Evolutionary conservation across 176 grass and related monocot species (phyloP), one percentile per base, ranked within the genome.

Genomic region (Aegilops umbellulata): DNA sequence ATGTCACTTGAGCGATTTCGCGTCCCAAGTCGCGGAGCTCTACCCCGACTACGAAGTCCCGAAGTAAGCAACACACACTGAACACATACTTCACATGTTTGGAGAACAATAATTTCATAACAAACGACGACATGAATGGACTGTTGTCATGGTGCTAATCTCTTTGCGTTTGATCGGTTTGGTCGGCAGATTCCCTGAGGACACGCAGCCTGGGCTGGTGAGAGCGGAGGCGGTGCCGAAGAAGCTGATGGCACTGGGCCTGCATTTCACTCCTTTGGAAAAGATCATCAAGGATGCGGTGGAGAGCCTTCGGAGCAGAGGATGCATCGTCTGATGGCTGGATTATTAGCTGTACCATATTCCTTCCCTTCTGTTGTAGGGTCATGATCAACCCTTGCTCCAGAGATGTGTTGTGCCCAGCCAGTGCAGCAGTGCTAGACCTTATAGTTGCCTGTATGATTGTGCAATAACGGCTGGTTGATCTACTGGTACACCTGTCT

Each of bases 271-370:
- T 34, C 55, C 92, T 5, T 3, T 90, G 84, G 96, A 94, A 70
- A 89, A 92, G 74, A 95, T 92, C 85, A 92, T 95, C 84, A 76
- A 8, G 82, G 92, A 95, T 34, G 36, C 93, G 0, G 78, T 98
- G 62, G 96, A 92, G 66, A 91, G 88, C 91, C 86, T 98, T 41
- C 86, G 89, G 79, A 89, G 47, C 82, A 94, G 86, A 89, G 88
- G 92, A 3, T 86, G 69, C 85, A 83, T 90, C 72, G 80, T 79
- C 29, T 83, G 63, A 79, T 49, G 49, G 5, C 20, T 55, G 12
- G 86, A 39, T 66, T 12, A 0, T 38, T 72, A 7, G 38, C 25
- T 41, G 16, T 49, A 49, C 14, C 5, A 7, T 53, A 10, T 34
- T 55, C 7, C 14, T 25, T 39, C 7, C 7, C 60, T 65, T 69